phyloP scores from a whole-genome alignment of 2,329 filamentous ascomycete species.

The Claviceps sp. region DNA sequence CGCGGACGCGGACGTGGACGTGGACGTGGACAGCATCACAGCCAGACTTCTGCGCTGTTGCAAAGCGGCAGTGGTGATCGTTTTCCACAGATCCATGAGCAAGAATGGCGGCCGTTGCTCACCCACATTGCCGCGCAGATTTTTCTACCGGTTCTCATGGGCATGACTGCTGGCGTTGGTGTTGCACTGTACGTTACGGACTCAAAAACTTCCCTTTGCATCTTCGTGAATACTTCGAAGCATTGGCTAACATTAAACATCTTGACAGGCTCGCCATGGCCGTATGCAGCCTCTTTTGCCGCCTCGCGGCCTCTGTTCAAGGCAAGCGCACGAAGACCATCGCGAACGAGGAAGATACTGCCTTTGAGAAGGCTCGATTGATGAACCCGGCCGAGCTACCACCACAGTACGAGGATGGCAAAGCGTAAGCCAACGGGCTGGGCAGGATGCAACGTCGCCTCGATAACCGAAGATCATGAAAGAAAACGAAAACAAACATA shows the following conservation, averaged over 20 bases:
- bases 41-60: background rate
- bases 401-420: constrained; percentile 15
- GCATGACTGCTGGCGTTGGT: constrained; percentile 53
- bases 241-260: constrained; percentile 19
- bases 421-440: constrained; percentile 7
- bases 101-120: constrained; percentile 32
- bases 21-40: constrained; percentile 4
- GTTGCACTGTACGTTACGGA: constrained; percentile 43
- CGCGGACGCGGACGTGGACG: background rate
- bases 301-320: constrained; percentile 39
- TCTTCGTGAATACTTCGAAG: no score
- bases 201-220: no score
- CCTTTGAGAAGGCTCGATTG: constrained; percentile 38
- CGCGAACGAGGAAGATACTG: constrained; percentile 3
- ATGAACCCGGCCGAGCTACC: constrained; percentile 24
- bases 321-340: constrained; percentile 4
- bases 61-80: background rate
- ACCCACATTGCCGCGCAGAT: constrained; percentile 48
- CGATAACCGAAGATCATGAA: background rate
- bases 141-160: constrained; percentile 54
- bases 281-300: constrained; percentile 45
- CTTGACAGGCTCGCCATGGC: constrained; percentile 45
- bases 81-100: constrained; percentile 2
- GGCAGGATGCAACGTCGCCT: background rate
- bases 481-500: background rate